These are phyloP conservation scores for Adiantum capillusveneris DNA, from an alignment of 75 land plant genomes.

Conservation along the genomic window DNA sequence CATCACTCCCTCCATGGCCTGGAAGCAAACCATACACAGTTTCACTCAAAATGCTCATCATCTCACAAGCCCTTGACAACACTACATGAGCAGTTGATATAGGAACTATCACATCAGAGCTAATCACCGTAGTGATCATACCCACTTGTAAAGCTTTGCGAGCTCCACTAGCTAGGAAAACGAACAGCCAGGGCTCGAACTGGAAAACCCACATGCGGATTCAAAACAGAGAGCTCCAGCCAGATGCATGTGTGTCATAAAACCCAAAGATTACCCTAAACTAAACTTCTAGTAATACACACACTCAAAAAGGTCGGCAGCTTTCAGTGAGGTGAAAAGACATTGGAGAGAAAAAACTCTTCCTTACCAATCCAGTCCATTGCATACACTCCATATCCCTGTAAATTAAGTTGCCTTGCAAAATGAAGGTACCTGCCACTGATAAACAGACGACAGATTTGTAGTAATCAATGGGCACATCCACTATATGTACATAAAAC, in stretches of 20 bases:
- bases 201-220: slow-evolving; percentile 11
- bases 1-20: slow-evolving; percentile 99
- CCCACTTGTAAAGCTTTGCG: background rate
- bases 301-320: background rate
- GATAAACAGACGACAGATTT: slow-evolving; percentile 11
- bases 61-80: too few species aligned
- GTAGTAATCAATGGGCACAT: too few species aligned
- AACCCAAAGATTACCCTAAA: too few species aligned
- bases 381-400: slow-evolving; percentile 84
- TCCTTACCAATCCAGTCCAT: slow-evolving; percentile 97
- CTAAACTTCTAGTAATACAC: too few species aligned
- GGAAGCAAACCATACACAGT: too few species aligned
- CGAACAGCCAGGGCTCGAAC: slow-evolving; percentile 5
- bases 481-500: too few species aligned
- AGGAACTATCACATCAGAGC: too few species aligned
- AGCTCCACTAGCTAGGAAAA: slow-evolving; percentile 8
- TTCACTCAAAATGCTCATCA: too few species aligned
- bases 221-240: background rate
- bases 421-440: slow-evolving; percentile 93
- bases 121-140: too few species aligned
- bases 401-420: slow-evolving; percentile 62
- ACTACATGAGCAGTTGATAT: too few species aligned
- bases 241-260: too few species aligned
- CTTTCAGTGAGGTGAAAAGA: background rate
- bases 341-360: background rate